Base-by-base conservation (phyloP, 1,284 basidiomycete species). In the Ceratobasidium sp. region DNA sequence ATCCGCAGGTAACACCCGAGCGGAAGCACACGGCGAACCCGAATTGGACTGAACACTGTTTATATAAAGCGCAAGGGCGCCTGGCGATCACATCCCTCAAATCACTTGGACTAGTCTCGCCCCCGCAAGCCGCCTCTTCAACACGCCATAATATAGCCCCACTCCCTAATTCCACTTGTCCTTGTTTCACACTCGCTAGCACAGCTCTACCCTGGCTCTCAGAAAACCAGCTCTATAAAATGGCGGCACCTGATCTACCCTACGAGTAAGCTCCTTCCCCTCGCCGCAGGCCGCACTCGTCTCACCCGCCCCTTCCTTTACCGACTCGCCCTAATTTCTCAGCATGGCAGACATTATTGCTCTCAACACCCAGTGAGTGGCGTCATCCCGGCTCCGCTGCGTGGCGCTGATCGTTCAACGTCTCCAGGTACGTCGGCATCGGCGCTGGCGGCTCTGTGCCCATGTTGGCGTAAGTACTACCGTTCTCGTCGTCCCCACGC, bases 371-470 rank as follows among this genome's bases (percentile, higher is more conserved):
- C 72, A 73, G 62, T 69, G 64, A 69, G 64, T 69, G 58, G 58
- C 64, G 64, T 69, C 72, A 73, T 56, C 38, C 38, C 71, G 30
- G 33, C 16, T 33, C 51, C 40, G 61, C 61, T 66, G 59, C 49
- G 72, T 64, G 54, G 49, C 53, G 48, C 60, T 64, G 21, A 56
- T 64, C 23, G 28, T 54, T 44, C 62, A 36, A 58, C 44, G 60
- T 46, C 60, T 40, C 18, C 46, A 56, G 54, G 44, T 73, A 60
- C 30, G 69, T 74, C 56, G 73, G 70, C 48, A 71, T 71, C 56
- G 74, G 74, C 54, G 71, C 74, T 30, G 74, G 74, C 8, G 74
- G 74, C 60, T 71, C 74, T 23, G 73, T 75, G 48, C 74, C 74
- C 23, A 75, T 75, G 54, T 72, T 75, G 42, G 74, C 74, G 70